A percentile compares a stretch with the other conserved stretches of the same genome.
Evolutionary conservation across 1,284 basidiomycete species (phyloP).

Genomic region (Pseudozyma pruni): DNA sequence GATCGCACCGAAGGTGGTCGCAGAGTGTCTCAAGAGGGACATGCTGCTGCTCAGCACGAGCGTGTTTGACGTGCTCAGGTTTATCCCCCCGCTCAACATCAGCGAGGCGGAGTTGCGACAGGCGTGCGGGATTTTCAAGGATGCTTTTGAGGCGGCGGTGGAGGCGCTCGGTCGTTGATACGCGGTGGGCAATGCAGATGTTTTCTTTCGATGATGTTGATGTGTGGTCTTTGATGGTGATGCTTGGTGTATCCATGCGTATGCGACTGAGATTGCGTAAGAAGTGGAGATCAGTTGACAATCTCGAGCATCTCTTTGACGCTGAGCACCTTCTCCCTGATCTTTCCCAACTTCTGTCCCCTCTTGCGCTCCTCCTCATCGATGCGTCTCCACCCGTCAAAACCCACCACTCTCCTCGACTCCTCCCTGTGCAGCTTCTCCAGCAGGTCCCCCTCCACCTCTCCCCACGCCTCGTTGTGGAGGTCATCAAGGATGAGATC

Average conservation of each 20-base stretch:
- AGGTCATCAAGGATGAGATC: conserved; percentile 76
- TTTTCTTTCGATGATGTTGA: background rate
- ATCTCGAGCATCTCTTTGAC: conserved; percentile 47
- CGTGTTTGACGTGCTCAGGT: conserved; percentile 61
- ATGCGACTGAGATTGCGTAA: too few relatives aligned
- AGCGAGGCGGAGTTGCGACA: conserved; percentile 52
- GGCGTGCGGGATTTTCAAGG: conserved; percentile 58
- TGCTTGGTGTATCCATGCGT: too few relatives aligned
- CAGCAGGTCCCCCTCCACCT: conserved; percentile 18
- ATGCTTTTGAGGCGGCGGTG: conserved; percentile 43
- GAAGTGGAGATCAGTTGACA: too few relatives aligned
- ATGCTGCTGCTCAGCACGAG: conserved; percentile 64
- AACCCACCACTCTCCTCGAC: conserved; percentile 71
- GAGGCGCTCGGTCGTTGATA: conserved; percentile 27
- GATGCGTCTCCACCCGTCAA: conserved; percentile 77
- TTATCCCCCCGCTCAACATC: conserved; percentile 64
- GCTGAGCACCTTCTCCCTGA: conserved; percentile 77
- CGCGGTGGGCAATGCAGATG: too few relatives aligned
- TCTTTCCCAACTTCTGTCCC: conserved; percentile 75
- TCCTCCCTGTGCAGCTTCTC: conserved; percentile 3
- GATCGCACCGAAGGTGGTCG: conserved; percentile 53
- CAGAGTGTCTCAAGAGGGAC: conserved; percentile 54
- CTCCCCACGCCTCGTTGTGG: conserved; percentile 1
- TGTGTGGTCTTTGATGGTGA: background rate
- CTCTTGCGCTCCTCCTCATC: conserved; percentile 76